Evolutionary conservation across 75 land plant genomes (phyloP).

Genomic region (Gnetum montanum): DNA sequence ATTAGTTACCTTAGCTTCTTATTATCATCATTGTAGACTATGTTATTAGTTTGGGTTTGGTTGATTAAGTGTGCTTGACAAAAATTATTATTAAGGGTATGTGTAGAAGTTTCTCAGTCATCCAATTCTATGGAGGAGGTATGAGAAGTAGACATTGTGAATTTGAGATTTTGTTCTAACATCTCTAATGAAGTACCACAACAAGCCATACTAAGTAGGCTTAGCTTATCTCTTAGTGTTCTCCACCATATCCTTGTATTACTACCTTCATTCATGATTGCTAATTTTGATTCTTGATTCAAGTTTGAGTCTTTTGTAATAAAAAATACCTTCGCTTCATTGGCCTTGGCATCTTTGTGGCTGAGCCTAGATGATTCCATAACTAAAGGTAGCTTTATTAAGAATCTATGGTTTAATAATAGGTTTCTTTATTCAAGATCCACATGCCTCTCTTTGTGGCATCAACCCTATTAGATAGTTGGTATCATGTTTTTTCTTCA

Average conservation of each 20-base stretch:
- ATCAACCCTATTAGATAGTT: no score
- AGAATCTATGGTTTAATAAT: no score
- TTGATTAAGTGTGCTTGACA: not conserved
- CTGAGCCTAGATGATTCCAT: not conserved
- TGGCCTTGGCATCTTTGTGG: not conserved
- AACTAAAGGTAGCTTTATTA: not conserved
- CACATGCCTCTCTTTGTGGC: no score
- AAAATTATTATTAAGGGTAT: not conserved
- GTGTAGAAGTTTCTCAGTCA: not conserved
- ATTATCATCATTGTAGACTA: not conserved
- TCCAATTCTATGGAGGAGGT: not conserved
- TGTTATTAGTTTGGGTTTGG: no score
- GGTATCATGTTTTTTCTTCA: no score
- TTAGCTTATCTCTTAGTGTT: not conserved
- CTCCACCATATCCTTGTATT: conserved; percentile 2
- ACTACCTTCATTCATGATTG: not conserved
- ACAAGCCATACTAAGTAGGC: not conserved
- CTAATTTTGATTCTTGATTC: not conserved
- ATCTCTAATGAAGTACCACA: not conserved
- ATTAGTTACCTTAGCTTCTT: not conserved
- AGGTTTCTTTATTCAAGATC: no score
- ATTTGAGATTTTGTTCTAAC: no score
- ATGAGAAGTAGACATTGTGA: not conserved
- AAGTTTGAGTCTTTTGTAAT: not conserved
- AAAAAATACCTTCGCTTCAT: not conserved